Evolutionary conservation across 2,329 filamentous ascomycete genomes (phyloP).

Genomic region (Pseudogymnoascus verrucosus): DNA sequence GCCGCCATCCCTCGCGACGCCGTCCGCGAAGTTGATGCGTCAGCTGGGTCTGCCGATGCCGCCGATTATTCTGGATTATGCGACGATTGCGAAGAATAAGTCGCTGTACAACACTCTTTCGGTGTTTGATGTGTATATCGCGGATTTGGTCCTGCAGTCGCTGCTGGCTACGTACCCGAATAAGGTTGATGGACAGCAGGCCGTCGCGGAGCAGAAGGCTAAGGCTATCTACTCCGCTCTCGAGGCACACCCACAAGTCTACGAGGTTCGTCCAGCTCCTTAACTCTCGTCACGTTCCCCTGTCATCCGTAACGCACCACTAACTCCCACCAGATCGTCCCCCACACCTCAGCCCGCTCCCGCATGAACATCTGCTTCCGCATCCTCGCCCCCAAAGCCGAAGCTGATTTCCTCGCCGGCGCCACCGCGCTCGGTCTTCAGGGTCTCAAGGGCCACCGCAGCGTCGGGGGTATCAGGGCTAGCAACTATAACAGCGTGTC

Average conservation of each 20-base stretch:
- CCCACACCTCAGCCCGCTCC: conserved; percentile 66
- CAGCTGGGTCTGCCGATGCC: conserved; percentile 68
- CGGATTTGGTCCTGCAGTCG: conserved; percentile 77
- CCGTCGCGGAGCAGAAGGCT: conserved; percentile 66
- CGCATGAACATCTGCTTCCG: conserved; percentile 96
- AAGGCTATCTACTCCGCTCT: conserved; percentile 66
- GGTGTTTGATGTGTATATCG: conserved; percentile 89
- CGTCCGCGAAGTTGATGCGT: conserved; percentile 61
- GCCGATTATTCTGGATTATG: conserved; percentile 74
- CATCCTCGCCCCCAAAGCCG: conserved; percentile 56
- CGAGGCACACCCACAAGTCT: conserved; percentile 65
- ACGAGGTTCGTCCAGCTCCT: conserved; percentile 37
- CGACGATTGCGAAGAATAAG: conserved; percentile 84
- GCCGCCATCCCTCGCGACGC: conserved; percentile 56
- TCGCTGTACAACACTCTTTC: conserved; percentile 93
- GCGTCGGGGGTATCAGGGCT: conserved; percentile 75
- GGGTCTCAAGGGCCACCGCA: conserved; percentile 83
- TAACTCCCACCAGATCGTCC: conserved; percentile 47
- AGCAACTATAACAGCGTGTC: conserved; percentile 86
- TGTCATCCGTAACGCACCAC: neutral
- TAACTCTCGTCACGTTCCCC: neutral
- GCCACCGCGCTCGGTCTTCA: conserved; percentile 60
- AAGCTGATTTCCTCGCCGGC: conserved; percentile 72
- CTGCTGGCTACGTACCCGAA: conserved; percentile 57
- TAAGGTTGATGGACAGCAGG: conserved; percentile 71